Evolutionary conservation across 768 basidiomycete species (phyloP), one percentile per base, ranked within the genome.

Genomic region (Xerocomus potaroensis): DNA sequence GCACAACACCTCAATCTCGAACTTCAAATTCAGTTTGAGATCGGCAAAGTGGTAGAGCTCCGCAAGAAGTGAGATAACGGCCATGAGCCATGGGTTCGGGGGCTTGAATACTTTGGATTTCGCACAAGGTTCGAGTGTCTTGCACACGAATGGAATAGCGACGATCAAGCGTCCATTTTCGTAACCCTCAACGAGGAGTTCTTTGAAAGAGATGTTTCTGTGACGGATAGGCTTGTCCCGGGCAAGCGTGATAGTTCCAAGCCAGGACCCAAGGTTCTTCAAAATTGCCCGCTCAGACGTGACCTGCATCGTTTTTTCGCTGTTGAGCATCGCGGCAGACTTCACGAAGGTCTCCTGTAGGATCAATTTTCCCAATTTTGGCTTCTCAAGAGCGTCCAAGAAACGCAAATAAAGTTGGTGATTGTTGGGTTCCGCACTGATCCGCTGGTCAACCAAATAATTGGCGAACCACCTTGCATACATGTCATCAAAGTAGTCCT

Each of bases 61-160:
- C 35, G 83, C 89, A 36, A 98, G 79, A 34, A 98, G 75, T 54
- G 87, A 82, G 58, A 98, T 75, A 53, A 99, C 89, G 0, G 89
- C 94, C 87, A 97, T 94, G 41, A 99, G 70, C 96, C 96, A 99
- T 2, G 96, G 96, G 65, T 97, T 99, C 21, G 96, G 96, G 16
- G 92, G 87, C 59, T 79, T 86, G 80, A 99, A 99, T 22, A 98
- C 88, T 54, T 75, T 84, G 26, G 95, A 98, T 61, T 85, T 83
- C 39, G 84, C 78, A 51, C 91, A 92, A 37, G 89, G 89, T 63
- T 93, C 90, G 37, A 99, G 78, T 2, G 92, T 87, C 68, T 96
- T 96, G 81, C 95, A 98, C 30, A 98, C 91, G 65, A 98, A 99
- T 0, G 96, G 92, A 47, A 99, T 96, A 9, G 93, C 92, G 18